Conservation (phyloP, 2,329 filamentous ascomycete genomes). For the Claviceps capensis region DNA sequence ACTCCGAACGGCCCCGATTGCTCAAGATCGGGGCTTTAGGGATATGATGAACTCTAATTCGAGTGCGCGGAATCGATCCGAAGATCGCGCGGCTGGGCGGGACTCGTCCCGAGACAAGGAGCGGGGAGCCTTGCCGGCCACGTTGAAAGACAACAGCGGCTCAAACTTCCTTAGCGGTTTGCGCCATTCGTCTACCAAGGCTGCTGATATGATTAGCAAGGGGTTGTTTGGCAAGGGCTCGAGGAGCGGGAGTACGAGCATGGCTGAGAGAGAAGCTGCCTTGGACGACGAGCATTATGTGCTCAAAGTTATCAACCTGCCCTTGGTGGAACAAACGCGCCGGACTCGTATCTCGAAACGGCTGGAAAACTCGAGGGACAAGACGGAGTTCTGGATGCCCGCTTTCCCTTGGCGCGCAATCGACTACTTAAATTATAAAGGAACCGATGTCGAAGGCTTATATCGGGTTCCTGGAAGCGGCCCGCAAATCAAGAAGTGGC, state of each 20-base stretch:
- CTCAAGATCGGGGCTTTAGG: slow-evolving; percentile 52
- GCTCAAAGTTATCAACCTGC: slow-evolving; percentile 72
- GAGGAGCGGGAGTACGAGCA: slow-evolving; percentile 55
- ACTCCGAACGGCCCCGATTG: slow-evolving; percentile 49
- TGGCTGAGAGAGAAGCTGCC: slow-evolving; percentile 47
- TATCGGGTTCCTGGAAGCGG: slow-evolving; percentile 88
- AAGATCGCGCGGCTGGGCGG: slow-evolving; percentile 44
- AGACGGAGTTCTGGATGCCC: slow-evolving; percentile 98
- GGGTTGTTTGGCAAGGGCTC: slow-evolving; percentile 69
- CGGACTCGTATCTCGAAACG: slow-evolving; percentile 81
- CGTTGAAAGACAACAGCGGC: slow-evolving; percentile 43
- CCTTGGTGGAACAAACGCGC: slow-evolving; percentile 80
- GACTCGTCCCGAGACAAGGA: slow-evolving; percentile 35
- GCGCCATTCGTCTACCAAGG: slow-evolving; percentile 57
- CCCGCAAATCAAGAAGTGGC: slow-evolving; percentile 85
- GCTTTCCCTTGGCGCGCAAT: slow-evolving; percentile 91
- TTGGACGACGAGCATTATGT: slow-evolving; percentile 75
- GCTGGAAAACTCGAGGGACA: slow-evolving; percentile 76
- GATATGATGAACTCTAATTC: slow-evolving; percentile 55
- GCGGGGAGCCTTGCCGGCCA: slow-evolving; percentile 36
- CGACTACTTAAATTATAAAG: slow-evolving; percentile 90
- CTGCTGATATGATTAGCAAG: slow-evolving; percentile 70
- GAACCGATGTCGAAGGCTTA: slow-evolving; percentile 82
- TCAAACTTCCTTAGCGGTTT: slow-evolving; percentile 57
- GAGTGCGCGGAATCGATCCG: slow-evolving; percentile 54